Evolutionary conservation across 371 early-diverging fungal species (phyloP), one percentile per base, ranked within the genome.

Genomic region (Apophysomyces elegans): DNA sequence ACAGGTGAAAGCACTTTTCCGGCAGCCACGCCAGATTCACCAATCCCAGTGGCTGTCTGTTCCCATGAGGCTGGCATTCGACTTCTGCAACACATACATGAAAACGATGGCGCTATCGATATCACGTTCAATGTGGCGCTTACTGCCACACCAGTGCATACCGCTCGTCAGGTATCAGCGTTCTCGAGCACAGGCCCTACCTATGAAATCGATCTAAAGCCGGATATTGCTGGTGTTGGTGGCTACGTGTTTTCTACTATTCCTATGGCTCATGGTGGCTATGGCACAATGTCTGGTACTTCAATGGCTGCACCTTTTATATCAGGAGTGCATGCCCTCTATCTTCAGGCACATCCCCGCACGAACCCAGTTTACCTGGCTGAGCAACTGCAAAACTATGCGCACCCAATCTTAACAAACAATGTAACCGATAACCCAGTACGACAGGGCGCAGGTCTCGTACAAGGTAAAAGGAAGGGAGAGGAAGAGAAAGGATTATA

Each of bases 361-460:
- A n/a, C 14, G 5, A 16, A 61, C 12, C 57, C 67, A 2, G 35
- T 45, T 5, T 56, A 63, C 45, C 47, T 75, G 1, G 45, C 62
- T 21, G 66, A 69, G 37, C 62, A 68, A 36, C 67, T 80, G 56
- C 75, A 78, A 64, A 91, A 86, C 75, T 74, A 77, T 38, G 86
- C 84, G 16, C 41, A 60, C 5, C 58, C 57, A n/a, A 63, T 67
- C 26, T 64, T 74, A 46, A 36, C 44, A 54, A 64, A 57, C 5
- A 36, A 41, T 12, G 56, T 37, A 21, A 69, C 69, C 60, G 62
- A 79, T 35, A 68, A 79, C 58, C 72, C 77, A 56, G 71, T 71
- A 45, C 62, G 72, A 21, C 88, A 91, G 70, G 94, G 94, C n/a
- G 82, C 90, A 58, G 94, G 94, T 58, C 72, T 93, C n/a, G 70